Base-by-base conservation (phyloP, 148 eudicot species). In the Vaccinium macrocarpon region DNA sequence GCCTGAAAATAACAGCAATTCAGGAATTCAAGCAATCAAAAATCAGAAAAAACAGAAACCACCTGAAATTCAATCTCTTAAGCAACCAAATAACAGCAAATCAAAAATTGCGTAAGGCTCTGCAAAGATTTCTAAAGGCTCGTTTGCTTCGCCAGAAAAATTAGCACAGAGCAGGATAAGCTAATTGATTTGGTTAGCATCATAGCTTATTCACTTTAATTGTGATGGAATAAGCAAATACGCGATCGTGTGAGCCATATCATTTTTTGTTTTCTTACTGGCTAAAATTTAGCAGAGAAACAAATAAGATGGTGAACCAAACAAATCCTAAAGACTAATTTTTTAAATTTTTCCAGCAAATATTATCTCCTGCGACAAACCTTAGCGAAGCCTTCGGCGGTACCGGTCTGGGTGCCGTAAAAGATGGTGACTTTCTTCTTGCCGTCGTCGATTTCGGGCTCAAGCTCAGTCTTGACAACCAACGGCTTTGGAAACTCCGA, bases 361-460 rank as follows among this genome's bases (percentile, higher is more conserved):
- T 42, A 42, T 42, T 42, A 42, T 42, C 70, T n/a, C 13, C 27
- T 23, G 71, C 71, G 71, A 53, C 66, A 4, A 52, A 94, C 99
- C 97, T 97, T 97, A 5, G 98, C 96, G 48, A 97, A 97, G 23
- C 99, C 99, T 85, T 97, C 99, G 61, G 99, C 99, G 5, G 99
- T 97, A 46, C 99, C 99, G 64, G 99, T 97, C 83, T 97, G 98
- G 25, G 98, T 96, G 2, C 98, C 98, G 78, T 90, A 96, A 68
- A 96, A 94, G 74, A 96, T 82, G 19, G 98, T 90, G 25, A 96
- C 94, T 82, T 90, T 96, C 82, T 85, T 93, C 89, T 86, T 91
- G 8, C 94, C 93, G 50, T 94, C 98, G 84, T 94, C 98, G 55
- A 90, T 89, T 23, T 88, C 92, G 64, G 92, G 90, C 83, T 91